phyloP scores from a whole-genome alignment of 2,329 filamentous ascomycete genomes.

The Tolypocladium amazonense region DNA sequence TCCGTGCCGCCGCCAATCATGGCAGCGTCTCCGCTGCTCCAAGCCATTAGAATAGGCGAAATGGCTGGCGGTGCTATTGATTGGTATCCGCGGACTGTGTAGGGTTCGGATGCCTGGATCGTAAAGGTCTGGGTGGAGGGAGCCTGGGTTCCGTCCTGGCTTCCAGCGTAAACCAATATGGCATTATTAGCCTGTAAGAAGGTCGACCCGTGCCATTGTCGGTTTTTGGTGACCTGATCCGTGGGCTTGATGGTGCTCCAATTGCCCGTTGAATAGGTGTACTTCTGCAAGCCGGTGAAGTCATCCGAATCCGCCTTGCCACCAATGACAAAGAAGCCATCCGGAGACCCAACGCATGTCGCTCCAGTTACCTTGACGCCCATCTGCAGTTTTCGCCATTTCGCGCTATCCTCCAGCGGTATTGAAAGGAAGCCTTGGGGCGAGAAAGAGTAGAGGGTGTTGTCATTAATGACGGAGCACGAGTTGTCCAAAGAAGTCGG shows the following conservation, averaged over 20 bases:
- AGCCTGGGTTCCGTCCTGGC: slow-evolving; percentile 44
- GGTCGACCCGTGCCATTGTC: slow-evolving; percentile 62
- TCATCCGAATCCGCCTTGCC: slow-evolving; percentile 43
- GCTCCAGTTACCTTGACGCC: slow-evolving; percentile 65
- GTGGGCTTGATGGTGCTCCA: slow-evolving; percentile 38
- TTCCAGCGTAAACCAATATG: slow-evolving; percentile 75
- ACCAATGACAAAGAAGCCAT: slow-evolving; percentile 72
- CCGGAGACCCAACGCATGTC: slow-evolving; percentile 62
- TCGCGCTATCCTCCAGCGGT: slow-evolving; percentile 52
- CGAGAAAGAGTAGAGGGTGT: slow-evolving; percentile 79
- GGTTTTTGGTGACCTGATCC: slow-evolving; percentile 50
- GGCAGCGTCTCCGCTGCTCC: slow-evolving; percentile 59
- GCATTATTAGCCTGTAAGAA: slow-evolving; percentile 61
- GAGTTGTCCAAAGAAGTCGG: slow-evolving; percentile 59
- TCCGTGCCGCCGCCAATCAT: slow-evolving; percentile 58
- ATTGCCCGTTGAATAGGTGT: slow-evolving; percentile 39
- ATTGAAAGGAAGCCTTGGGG: slow-evolving; percentile 65
- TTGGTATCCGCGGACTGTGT: slow-evolving; percentile 47
- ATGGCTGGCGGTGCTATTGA: slow-evolving; percentile 51
- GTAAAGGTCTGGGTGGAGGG: slow-evolving; percentile 67
- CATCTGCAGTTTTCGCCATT: slow-evolving; percentile 57
- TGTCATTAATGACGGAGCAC: slow-evolving; percentile 72
- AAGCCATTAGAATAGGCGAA: slow-evolving; percentile 63
- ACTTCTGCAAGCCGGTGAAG: slow-evolving; percentile 69
- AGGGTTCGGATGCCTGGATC: slow-evolving; percentile 56